Percentiles rank a stretch among this genome's conserved stretches.
Conservation (phyloP, 257 asterid genomes). For the Asclepias syriaca region DNA sequence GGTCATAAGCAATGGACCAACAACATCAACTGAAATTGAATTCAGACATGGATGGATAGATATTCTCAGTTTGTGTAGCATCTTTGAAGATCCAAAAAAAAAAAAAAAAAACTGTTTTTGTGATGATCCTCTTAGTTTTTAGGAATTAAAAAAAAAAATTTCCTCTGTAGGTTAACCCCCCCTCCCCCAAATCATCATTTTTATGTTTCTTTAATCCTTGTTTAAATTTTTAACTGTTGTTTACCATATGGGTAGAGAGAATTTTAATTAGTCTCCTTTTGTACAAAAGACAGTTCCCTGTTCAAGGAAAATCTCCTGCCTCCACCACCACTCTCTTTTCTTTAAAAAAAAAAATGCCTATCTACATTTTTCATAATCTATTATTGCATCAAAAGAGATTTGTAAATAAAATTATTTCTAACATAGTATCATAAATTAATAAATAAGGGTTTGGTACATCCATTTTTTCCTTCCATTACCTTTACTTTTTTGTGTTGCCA, state of each 20-base stretch:
- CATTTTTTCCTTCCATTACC: neutral
- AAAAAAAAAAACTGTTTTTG: constrained; percentile 27
- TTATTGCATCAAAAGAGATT: no score
- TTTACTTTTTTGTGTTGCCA: neutral
- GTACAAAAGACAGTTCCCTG: constrained; percentile 48
- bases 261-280: constrained; percentile 22
- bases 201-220: constrained; percentile 25
- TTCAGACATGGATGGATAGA: neutral
- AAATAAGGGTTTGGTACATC: neutral
- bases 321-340: no score
- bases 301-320: constrained; percentile 14
- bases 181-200: constrained; percentile 19
- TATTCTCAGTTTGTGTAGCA: neutral
- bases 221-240: constrained; percentile 30
- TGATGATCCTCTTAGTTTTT: constrained; percentile 34
- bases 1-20: constrained; percentile 67
- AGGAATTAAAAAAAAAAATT: constrained; percentile 4
- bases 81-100: constrained; percentile 3
- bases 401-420: no score
- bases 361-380: no score
- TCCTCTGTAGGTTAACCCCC: constrained; percentile 37
- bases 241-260: constrained; percentile 31
- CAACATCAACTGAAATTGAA: constrained; percentile 27
- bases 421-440: neutral
- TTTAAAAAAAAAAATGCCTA: no score